Evolutionary conservation across 345 rosid species (phyloP), one percentile per base, ranked within the genome.

Genomic region (Streptanthus diversifolius): DNA sequence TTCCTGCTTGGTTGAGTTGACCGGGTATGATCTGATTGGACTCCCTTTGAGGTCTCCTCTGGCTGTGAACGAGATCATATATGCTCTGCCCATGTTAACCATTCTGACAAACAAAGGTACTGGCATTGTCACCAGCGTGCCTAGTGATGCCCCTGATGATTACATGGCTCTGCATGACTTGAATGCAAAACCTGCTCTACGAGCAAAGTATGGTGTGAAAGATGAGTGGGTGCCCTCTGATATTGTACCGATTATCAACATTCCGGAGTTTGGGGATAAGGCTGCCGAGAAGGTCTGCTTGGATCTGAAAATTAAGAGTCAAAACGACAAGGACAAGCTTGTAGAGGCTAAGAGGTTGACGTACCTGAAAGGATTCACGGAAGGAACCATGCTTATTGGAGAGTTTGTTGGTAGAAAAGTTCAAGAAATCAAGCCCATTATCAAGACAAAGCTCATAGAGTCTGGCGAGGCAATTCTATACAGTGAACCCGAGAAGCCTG

Each of bases 71-170:
- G 76, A 91, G 66, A 79, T 86, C 77, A 93, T 93, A 39, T 82
- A 93, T 76, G 95, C 92, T 71, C 92, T 93, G 72, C 98, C 98
- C 12, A 89, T 93, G 98, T 63, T 91, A 81, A 89, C 90, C 35
- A 89, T 93, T 82, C 88, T 93, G 48, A 91, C 86, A 15, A 96
- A 91, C 82, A 91, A 93, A 79, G 98, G 98, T 62, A 93, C 98
- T 0, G 97, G 98, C 65, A 89, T 93, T 5, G 97, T 93, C 61
- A 93, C 97, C 49, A 84, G 97, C 75, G 98, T 93, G 37, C 97
- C 98, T 74, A 93, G 97, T 76, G 98, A 93, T 81, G 86, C 98
- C 44, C 98, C 98, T 15, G 97, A 93, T 77, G 97, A 93, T 79
- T 88, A 85, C 79, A 91, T 91, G 88, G 86, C 92, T 5, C 57